phyloP scores from a whole-genome alignment of 306 rosid species.

The Spatholobus suberectus region DNA sequence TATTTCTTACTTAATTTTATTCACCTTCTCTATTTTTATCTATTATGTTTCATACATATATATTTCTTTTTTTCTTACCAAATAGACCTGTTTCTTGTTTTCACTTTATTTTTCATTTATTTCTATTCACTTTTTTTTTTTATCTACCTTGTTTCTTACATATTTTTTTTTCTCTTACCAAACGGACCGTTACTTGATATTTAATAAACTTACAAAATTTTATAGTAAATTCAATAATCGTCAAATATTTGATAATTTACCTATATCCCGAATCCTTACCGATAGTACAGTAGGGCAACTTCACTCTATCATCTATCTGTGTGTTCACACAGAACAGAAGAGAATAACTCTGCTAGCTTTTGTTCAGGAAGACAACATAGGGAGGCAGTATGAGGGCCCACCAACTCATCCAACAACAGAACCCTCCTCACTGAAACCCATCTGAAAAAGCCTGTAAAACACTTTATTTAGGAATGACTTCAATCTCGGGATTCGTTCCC shows the following conservation, averaged over 20 bases:
- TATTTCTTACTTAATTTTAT: no score
- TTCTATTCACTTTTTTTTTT: no score
- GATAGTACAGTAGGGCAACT: background rate
- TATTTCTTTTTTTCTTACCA: no score
- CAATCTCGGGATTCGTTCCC: constrained; percentile 61
- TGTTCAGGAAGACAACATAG: background rate
- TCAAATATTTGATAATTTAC: background rate
- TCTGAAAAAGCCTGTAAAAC: constrained; percentile 73
- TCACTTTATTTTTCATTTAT: no score
- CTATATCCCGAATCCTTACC: background rate
- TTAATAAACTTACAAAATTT: background rate
- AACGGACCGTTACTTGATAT: no score
- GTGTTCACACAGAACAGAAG: background rate
- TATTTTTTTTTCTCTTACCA: no score
- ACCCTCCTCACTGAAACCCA: constrained; percentile 45
- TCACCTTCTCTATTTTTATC: no score
- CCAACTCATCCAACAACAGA: constrained; percentile 44
- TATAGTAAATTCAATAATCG: background rate
- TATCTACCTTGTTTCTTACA: no score
- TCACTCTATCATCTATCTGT: background rate
- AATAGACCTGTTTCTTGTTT: no score
- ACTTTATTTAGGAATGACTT: constrained; percentile 58
- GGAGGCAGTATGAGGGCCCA: constrained; percentile 17
- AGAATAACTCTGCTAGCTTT: background rate
- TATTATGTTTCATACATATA: no score